A percentile compares a stretch with the other conserved stretches of the same genome.
These are phyloP conservation scores for Rhodofomes roseus DNA, from an alignment of 1,284 basidiomycete species.

Conservation along the genomic window DNA sequence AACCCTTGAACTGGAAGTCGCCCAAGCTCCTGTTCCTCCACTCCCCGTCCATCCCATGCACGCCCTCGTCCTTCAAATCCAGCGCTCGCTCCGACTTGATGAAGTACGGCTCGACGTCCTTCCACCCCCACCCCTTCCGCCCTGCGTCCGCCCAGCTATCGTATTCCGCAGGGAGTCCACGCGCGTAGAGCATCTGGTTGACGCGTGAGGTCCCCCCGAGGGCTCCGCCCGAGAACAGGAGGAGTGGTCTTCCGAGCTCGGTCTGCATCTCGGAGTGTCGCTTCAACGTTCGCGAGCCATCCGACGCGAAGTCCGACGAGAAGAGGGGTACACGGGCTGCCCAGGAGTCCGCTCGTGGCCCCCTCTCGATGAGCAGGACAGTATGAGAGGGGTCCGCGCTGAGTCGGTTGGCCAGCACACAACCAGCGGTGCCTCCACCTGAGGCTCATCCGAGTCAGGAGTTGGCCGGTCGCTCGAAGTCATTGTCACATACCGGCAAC, in stretches of 20 bases:
- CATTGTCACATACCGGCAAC: not conserved
- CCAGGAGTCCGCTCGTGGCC: slow-evolving; percentile 31
- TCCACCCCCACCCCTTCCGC: slow-evolving; percentile 34
- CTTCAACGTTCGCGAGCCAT: slow-evolving; percentile 22
- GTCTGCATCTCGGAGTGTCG: slow-evolving; percentile 18
- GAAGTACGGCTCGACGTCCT: slow-evolving; percentile 35
- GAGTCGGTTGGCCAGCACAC: slow-evolving; percentile 32
- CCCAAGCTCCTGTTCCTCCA: slow-evolving; percentile 15
- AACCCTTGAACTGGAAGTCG: slow-evolving; percentile 12
- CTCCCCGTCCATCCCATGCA: slow-evolving; percentile 17
- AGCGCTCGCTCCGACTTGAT: slow-evolving; percentile 28
- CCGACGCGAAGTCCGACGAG: slow-evolving; percentile 26
- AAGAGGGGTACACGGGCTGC: slow-evolving; percentile 32
- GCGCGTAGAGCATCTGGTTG: slow-evolving; percentile 38
- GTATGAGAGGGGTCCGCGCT: slow-evolving; percentile 21
- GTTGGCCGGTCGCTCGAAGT: not conserved
- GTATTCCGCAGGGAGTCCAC: slow-evolving; percentile 34
- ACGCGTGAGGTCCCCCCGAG: slow-evolving; percentile 42
- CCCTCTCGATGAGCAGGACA: slow-evolving; percentile 33
- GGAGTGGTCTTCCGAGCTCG: slow-evolving; percentile 21
- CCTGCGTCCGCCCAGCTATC: slow-evolving; percentile 33
- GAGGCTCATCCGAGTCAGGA: too few relatives aligned
- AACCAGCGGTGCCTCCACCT: slow-evolving; percentile 33
- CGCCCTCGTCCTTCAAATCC: slow-evolving; percentile 3
- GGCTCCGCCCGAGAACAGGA: slow-evolving; percentile 35